These are phyloP conservation scores for Aspergillus sp. DNA, from an alignment of 2,329 filamentous ascomycete species.

Conservation along the genomic window DNA sequence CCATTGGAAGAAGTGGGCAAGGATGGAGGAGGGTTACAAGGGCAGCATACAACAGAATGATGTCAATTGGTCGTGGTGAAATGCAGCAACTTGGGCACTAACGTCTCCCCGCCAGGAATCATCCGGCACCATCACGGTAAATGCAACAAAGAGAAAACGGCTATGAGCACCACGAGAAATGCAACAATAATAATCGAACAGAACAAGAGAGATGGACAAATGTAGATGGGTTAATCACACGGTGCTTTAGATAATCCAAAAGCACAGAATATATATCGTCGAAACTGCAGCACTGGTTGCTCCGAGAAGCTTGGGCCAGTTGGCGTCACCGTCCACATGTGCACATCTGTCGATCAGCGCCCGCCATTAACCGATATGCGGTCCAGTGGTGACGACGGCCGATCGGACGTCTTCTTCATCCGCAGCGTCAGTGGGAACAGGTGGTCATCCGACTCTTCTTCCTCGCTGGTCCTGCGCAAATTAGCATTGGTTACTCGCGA, in stretches of 20 bases:
- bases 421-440: slow-evolving; percentile 67
- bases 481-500: background rate
- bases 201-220: no score
- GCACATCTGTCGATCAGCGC: slow-evolving; percentile 5
- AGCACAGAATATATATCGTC: no score
- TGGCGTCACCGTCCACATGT: background rate
- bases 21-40: background rate
- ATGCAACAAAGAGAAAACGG: no score
- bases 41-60: background rate
- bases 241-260: no score
- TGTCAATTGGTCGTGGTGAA: background rate
- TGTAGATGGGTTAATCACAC: no score
- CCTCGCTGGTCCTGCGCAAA: slow-evolving; percentile 60
- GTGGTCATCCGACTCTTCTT: slow-evolving; percentile 84
- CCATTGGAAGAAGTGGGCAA: background rate
- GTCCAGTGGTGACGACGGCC: slow-evolving; percentile 36
- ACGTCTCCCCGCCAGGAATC: background rate
- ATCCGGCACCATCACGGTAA: no score
- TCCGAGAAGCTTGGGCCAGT: no score
- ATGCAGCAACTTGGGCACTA: background rate
- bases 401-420: slow-evolving; percentile 42
- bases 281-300: no score
- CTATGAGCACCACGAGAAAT: no score
- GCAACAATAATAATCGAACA: no score
- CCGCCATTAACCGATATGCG: slow-evolving; percentile 31